phyloP scores from a whole-genome alignment of 2,329 filamentous ascomycete genomes.

The Curvularia eragrostidis region DNA sequence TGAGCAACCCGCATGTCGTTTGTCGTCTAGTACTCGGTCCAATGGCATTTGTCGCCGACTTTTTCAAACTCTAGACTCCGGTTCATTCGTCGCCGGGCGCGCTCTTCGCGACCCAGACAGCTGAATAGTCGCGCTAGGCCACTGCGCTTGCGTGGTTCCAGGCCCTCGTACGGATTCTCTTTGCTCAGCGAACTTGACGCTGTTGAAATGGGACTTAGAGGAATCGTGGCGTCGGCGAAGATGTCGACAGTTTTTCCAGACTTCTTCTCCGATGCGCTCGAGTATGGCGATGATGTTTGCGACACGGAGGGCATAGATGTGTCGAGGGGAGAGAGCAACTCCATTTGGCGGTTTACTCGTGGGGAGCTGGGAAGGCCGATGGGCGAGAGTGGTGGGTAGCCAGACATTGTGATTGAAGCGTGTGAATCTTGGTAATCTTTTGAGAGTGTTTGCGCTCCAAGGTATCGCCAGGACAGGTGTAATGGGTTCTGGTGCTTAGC shows the following conservation, averaged over 20 bases:
- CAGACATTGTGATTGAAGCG: conserved; percentile 22
- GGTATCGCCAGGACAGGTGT: conserved; percentile 18
- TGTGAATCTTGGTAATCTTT: background rate
- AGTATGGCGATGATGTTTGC: conserved; percentile 24
- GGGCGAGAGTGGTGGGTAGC: conserved; percentile 22
- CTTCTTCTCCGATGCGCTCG: conserved; percentile 23
- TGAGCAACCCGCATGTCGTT: too few relatives aligned
- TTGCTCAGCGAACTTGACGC: conserved; percentile 21
- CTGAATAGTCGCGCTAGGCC: conserved; percentile 42
- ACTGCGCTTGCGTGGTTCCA: conserved; percentile 39
- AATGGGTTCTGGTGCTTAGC: conserved; percentile 12
- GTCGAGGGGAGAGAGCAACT: conserved; percentile 29
- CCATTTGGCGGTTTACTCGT: conserved; percentile 28
- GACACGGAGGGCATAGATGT: conserved; percentile 27
- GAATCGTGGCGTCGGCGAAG: conserved; percentile 46
- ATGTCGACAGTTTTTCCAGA: conserved; percentile 30
- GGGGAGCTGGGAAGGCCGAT: conserved; percentile 36
- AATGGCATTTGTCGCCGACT: conserved; percentile 41
- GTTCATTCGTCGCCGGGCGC: conserved; percentile 31
- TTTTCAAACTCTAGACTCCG: conserved; percentile 38
- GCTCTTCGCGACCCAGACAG: conserved; percentile 45
- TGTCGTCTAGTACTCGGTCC: conserved; percentile 37
- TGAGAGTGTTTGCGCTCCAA: background rate
- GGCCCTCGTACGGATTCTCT: conserved; percentile 34
- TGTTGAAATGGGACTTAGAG: conserved; percentile 38